Conservation (phyloP, 352 stramenopile species). For the Pythium catenulatum region DNA sequence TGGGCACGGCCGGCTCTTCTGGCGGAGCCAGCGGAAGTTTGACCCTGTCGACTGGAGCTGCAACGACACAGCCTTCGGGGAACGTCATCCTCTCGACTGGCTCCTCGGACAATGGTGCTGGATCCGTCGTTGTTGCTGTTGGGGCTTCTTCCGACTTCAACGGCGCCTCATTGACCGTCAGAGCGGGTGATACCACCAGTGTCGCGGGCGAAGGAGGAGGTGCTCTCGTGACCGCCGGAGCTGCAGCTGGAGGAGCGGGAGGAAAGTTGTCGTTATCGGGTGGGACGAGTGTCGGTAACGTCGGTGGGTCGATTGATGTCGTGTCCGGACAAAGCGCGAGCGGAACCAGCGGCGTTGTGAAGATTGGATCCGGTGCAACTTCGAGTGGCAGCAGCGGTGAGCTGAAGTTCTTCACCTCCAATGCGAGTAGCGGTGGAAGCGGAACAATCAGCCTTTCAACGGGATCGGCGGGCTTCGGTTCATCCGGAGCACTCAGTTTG, state of each 20-base stretch:
- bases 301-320: constrained; percentile 64
- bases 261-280: constrained; percentile 59
- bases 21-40: constrained; percentile 2
- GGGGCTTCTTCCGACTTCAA: constrained; percentile 2
- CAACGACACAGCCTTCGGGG: not conserved
- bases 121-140: constrained; percentile 14
- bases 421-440: not conserved
- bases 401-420: not conserved
- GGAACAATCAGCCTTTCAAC: constrained; percentile 2
- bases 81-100: not conserved
- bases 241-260: constrained; percentile 44
- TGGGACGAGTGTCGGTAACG: constrained; percentile 51
- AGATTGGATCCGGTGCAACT: not conserved
- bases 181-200: not conserved
- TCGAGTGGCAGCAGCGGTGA: constrained; percentile 15
- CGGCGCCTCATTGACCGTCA: not conserved
- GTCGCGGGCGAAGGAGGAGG: constrained; percentile 51
- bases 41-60: not conserved
- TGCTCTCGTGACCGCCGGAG: constrained; percentile 62
- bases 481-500: constrained; percentile 3
- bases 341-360: not conserved
- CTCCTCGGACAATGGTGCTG: constrained; percentile 13
- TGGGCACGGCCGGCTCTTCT: constrained; percentile 3
- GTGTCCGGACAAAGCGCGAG: constrained; percentile 48
- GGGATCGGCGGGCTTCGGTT: not conserved